A percentile compares a stretch with the other conserved stretches of the same genome.
Conservation (phyloP, 139 green algal genomes). For the Coelastrella sp. region DNA sequence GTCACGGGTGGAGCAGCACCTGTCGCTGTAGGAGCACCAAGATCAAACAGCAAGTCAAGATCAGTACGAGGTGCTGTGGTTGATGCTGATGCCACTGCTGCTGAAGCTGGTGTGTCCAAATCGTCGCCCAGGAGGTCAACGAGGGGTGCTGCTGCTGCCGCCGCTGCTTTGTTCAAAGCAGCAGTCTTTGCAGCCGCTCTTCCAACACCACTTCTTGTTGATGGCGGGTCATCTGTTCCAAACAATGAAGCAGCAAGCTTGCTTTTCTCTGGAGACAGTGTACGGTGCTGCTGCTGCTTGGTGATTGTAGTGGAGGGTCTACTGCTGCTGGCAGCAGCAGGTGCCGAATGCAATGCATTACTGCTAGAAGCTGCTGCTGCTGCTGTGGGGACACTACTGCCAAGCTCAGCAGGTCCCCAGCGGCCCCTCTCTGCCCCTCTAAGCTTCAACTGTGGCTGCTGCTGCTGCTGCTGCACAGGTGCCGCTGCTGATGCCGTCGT, state of each 20-base stretch:
- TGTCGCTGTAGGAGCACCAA: too few species aligned
- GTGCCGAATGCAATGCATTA: neutral
- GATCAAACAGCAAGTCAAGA: constrained; percentile 55
- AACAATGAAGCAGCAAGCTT: constrained; percentile 66
- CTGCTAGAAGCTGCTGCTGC: constrained; percentile 33
- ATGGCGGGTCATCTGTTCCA: constrained; percentile 50
- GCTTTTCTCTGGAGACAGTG: constrained; percentile 11
- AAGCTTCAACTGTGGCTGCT: constrained; percentile 39
- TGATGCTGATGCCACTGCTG: constrained; percentile 31
- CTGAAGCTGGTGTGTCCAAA: neutral
- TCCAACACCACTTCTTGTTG: neutral
- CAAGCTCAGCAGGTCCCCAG: constrained; percentile 40
- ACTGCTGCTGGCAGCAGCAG: neutral
- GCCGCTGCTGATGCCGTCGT: constrained; percentile 28
- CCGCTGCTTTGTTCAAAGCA: neutral
- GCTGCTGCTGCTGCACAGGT: constrained; percentile 29
- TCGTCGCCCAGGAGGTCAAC: constrained; percentile 42
- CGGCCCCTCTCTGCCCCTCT: constrained; percentile 19
- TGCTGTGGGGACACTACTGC: neutral
- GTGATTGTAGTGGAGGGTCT: neutral
- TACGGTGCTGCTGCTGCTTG: constrained; percentile 23
- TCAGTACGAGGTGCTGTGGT: neutral
- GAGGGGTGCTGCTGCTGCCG: neutral
- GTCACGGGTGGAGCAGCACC: too few species aligned
- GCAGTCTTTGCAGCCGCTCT: neutral